Evolutionary conservation across 164 flowering plant species (phyloP).

Genomic region (Malania oleifera): DNA sequence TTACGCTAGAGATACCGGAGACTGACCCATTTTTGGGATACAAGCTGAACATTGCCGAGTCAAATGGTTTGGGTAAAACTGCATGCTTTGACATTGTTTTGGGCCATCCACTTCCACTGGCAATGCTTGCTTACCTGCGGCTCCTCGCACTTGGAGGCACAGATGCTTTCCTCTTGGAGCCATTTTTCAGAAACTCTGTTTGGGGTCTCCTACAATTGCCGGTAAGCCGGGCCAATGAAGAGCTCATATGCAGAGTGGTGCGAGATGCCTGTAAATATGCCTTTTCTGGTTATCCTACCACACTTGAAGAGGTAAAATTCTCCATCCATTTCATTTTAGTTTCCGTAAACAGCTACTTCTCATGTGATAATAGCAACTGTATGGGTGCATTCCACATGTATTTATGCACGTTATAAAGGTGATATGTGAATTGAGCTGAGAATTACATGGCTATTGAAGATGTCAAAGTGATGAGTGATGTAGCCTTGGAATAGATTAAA

Average conservation of each 20-base stretch:
- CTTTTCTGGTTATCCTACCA: conserved; percentile 63
- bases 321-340: too few relatives aligned
- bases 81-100: conserved; percentile 73
- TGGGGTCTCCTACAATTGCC: conserved; percentile 89
- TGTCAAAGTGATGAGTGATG: too few relatives aligned
- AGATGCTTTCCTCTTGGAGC: conserved; percentile 90
- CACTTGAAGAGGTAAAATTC: conserved; percentile 81
- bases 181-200: conserved; percentile 71
- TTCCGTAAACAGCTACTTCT: too few relatives aligned
- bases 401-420: too few relatives aligned
- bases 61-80: conserved; percentile 64
- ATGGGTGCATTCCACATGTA: too few relatives aligned
- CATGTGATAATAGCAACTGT: too few relatives aligned
- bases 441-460: too few relatives aligned
- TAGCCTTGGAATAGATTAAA: too few relatives aligned
- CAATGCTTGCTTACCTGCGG: conserved; percentile 72
- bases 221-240: conserved; percentile 80
- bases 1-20: conserved; percentile 71
- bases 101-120: conserved; percentile 58
- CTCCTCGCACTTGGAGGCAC: conserved; percentile 81
- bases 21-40: conserved; percentile 77
- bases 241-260: conserved; percentile 70
- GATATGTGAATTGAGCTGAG: too few relatives aligned
- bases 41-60: conserved; percentile 89
- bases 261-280: conserved; percentile 73